Percentiles rank a stretch among this genome's conserved stretches.
Evolutionary conservation across 2,329 filamentous ascomycete species (phyloP).

Genomic region (Fusarium decemcellulare): DNA sequence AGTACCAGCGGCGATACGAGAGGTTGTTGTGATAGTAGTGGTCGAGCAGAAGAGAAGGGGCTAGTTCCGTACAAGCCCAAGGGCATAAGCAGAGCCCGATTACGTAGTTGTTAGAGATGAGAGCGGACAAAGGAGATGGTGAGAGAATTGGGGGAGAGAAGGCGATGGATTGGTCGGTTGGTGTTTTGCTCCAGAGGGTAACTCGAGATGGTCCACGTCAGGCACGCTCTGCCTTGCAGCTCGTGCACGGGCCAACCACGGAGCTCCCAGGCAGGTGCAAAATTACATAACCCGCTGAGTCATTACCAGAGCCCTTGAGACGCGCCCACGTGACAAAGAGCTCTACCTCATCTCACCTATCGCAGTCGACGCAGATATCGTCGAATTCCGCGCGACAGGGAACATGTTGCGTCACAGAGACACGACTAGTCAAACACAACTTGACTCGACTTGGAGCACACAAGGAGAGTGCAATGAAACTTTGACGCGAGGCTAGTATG

Average conservation of each 20-base stretch:
- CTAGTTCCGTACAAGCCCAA: slow-evolving; percentile 39
- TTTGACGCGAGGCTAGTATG: too few relatives aligned
- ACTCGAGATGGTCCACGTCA: slow-evolving; percentile 61
- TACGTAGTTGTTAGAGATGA: slow-evolving; percentile 15
- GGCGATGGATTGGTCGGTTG: slow-evolving; percentile 37
- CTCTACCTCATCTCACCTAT: not conserved
- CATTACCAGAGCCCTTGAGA: not conserved
- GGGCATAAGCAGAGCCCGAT: slow-evolving; percentile 39
- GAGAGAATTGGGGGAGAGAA: slow-evolving; percentile 28
- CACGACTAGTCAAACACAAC: not conserved
- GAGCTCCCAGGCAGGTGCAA: slow-evolving; percentile 42
- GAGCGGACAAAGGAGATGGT: slow-evolving; percentile 21
- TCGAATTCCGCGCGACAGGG: slow-evolving; percentile 13
- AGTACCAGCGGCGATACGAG: slow-evolving; percentile 36
- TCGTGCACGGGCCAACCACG: slow-evolving; percentile 44
- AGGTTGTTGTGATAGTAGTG: slow-evolving; percentile 32
- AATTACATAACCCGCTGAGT: slow-evolving; percentile 42
- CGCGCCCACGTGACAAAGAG: slow-evolving; percentile 20
- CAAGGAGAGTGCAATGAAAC: not conserved
- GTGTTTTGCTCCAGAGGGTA: slow-evolving; percentile 50
- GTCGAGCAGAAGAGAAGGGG: slow-evolving; percentile 29
- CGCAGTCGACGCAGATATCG: not conserved
- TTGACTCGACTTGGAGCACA: not conserved
- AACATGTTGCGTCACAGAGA: slow-evolving; percentile 5
- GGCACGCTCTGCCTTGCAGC: slow-evolving; percentile 57